phyloP scores from a whole-genome alignment of 1,284 basidiomycete species.

The Taiwanofungus camphoratus region DNA sequence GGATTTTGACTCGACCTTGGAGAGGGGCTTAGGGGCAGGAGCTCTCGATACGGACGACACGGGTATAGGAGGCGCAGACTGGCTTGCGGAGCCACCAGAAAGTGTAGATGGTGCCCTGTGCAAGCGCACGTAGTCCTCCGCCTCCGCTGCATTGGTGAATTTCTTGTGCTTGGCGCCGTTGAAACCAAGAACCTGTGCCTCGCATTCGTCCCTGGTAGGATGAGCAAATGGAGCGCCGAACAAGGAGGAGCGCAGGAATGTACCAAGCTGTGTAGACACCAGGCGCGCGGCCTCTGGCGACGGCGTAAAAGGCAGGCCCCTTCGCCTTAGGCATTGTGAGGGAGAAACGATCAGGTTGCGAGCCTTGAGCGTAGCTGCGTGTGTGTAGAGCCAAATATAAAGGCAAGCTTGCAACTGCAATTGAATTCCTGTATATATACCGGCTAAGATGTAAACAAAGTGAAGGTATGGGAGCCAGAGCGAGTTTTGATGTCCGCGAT shows the following conservation, averaged over 20 bases:
- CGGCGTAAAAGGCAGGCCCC: constrained; percentile 23
- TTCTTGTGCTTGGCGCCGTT: constrained; percentile 57
- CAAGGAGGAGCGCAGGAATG: constrained; percentile 1
- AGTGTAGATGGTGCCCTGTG: neutral
- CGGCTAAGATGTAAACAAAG: neutral
- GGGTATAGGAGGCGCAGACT: too few species aligned
- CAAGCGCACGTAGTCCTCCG: constrained; percentile 31
- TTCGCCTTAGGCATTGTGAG: constrained; percentile 20
- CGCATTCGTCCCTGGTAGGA: constrained; percentile 48
- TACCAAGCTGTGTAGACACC: constrained; percentile 26
- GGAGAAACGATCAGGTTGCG: too few species aligned
- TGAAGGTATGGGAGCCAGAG: neutral
- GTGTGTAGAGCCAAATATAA: too few species aligned
- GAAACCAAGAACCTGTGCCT: constrained; percentile 54
- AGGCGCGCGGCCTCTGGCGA: constrained; percentile 22
- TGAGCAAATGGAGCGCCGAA: neutral
- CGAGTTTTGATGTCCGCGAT: neutral
- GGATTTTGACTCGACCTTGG: neutral
- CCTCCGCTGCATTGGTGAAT: constrained; percentile 47
- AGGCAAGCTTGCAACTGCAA: too few species aligned
- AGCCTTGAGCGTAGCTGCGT: too few species aligned
- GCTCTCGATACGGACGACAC: neutral
- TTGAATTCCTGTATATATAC: too few species aligned
- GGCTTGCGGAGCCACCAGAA: neutral
- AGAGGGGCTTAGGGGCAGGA: too few species aligned